Evolutionary conservation across 2,329 filamentous ascomycete genomes (phyloP).

Genomic region (Curvularia sp.): DNA sequence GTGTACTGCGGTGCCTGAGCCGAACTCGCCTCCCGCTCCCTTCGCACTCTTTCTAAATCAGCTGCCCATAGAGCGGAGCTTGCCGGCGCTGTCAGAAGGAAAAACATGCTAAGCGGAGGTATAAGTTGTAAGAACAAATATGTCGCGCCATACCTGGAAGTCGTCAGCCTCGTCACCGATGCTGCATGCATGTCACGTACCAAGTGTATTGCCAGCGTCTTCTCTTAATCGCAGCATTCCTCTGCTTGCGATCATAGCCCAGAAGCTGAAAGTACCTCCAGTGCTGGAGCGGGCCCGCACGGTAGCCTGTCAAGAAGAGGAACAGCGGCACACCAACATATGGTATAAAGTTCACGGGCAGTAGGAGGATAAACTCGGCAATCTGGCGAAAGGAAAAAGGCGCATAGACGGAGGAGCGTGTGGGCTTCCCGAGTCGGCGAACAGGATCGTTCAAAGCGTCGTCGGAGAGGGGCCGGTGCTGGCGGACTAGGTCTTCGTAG

Average conservation of each 20-base stretch:
- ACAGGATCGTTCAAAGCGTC: slow-evolving; percentile 73
- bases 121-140: slow-evolving; percentile 86
- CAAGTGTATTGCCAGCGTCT: slow-evolving; percentile 85
- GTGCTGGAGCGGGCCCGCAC: slow-evolving; percentile 86
- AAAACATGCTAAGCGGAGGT: slow-evolving; percentile 90
- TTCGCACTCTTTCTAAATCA: slow-evolving; percentile 66
- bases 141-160: slow-evolving; percentile 76
- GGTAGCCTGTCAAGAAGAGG: slow-evolving; percentile 83
- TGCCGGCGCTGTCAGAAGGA: slow-evolving; percentile 83
- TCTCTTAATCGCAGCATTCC: slow-evolving; percentile 71
- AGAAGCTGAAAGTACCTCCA: slow-evolving; percentile 88
- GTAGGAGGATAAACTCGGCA: slow-evolving; percentile 72
- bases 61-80: slow-evolving; percentile 88
- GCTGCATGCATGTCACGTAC: slow-evolving; percentile 50
- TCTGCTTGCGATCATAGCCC: slow-evolving; percentile 75
- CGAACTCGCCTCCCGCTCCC: slow-evolving; percentile 33
- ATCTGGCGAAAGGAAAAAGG: slow-evolving; percentile 94
- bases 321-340: slow-evolving; percentile 84
- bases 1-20: slow-evolving; percentile 34
- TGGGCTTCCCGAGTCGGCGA: slow-evolving; percentile 82
- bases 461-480: slow-evolving; percentile 64
- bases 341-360: slow-evolving; percentile 84
- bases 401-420: slow-evolving; percentile 76
- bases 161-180: slow-evolving; percentile 15
- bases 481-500: slow-evolving; percentile 62